Evolutionary conservation across 1,284 basidiomycete species (phyloP).

Genomic region (Termitomyces sp.): DNA sequence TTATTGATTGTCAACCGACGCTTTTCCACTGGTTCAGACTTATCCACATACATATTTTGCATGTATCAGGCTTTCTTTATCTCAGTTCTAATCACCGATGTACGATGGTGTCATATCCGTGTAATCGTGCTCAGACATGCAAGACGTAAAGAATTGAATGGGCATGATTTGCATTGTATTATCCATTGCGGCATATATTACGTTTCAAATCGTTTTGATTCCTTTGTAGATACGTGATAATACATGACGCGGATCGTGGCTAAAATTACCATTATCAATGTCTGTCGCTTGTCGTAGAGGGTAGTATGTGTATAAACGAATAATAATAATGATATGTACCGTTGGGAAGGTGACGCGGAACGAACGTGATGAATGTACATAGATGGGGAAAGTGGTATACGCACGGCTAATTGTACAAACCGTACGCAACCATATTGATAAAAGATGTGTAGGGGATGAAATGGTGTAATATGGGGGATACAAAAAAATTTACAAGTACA

Average conservation of each 20-base stretch:
- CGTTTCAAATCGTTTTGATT: neutral
- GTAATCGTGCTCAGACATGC: neutral
- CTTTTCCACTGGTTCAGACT: neutral
- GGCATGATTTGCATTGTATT: too few species aligned
- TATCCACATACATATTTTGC: neutral
- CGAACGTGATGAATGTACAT: neutral
- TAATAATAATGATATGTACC: neutral
- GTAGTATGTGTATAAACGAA: neutral
- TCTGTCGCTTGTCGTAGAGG: neutral
- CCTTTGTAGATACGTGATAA: neutral
- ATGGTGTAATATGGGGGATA: neutral
- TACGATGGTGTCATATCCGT: neutral
- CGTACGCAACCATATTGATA: neutral
- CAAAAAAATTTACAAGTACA: conserved; percentile 1
- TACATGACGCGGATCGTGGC: neutral
- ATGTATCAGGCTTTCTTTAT: neutral
- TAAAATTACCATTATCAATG: neutral
- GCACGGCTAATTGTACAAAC: neutral
- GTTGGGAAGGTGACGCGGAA: neutral
- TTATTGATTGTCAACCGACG: conserved; percentile 10
- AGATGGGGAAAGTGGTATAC: neutral
- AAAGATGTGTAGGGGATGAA: neutral
- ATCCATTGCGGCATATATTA: neutral
- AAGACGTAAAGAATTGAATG: neutral
- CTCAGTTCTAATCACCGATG: neutral